Percentiles rank a stretch among this genome's conserved stretches.
phyloP scores from a whole-genome alignment of 2,329 filamentous ascomycete genomes.

The Coniochaeta sp. region DNA sequence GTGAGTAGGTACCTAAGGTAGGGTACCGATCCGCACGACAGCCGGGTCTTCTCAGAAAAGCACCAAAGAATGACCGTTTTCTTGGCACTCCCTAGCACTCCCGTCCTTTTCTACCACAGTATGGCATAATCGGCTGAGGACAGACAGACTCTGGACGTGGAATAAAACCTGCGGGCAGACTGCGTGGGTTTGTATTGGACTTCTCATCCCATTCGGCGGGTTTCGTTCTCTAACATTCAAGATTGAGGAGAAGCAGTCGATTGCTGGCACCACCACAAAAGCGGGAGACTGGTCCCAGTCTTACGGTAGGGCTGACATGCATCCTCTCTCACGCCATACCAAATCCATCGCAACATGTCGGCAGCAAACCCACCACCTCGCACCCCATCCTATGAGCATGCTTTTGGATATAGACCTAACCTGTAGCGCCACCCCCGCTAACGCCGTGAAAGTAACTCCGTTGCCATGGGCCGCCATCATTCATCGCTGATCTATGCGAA shows the following conservation, averaged over 20 bases:
- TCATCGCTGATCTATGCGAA: constrained; percentile 52
- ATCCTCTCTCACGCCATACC: background rate
- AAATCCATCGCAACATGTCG: background rate
- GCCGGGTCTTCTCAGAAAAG: background rate
- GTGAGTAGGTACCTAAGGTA: no score
- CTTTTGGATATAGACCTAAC: background rate
- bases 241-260: background rate
- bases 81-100: background rate
- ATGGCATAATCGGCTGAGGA: background rate
- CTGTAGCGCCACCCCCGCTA: background rate
- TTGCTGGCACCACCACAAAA: background rate
- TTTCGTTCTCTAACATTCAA: background rate
- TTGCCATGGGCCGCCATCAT: background rate
- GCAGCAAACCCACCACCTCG: background rate
- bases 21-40: background rate
- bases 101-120: no score
- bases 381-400: background rate
- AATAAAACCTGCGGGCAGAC: background rate
- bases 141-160: background rate
- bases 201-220: background rate
- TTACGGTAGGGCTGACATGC: background rate
- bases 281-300: background rate
- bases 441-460: background rate
- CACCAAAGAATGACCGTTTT: background rate
- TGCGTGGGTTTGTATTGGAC: background rate